phyloP scores from a whole-genome alignment of 2,329 filamentous ascomycete genomes.

The Cladosporium sp. region DNA sequence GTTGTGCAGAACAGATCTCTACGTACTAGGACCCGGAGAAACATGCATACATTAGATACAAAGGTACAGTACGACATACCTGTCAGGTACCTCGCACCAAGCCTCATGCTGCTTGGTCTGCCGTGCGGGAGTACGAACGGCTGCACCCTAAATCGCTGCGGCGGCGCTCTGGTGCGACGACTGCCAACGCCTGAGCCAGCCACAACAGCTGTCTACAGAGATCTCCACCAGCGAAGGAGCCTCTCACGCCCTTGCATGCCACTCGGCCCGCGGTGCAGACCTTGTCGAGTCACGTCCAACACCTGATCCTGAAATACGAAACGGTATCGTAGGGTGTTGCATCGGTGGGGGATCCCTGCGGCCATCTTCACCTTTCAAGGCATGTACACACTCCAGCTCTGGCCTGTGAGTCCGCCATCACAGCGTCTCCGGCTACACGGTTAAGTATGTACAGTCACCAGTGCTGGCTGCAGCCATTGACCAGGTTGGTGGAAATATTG shows the following conservation, averaged over 20 bases:
- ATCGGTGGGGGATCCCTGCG: conserved; percentile 7
- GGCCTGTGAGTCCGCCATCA: background rate
- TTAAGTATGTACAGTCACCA: background rate
- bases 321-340: background rate
- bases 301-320: background rate
- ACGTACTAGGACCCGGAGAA: background rate
- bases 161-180: conserved; percentile 1
- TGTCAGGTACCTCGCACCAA: background rate
- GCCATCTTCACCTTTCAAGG: background rate
- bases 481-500: conserved; percentile 1
- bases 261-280: background rate
- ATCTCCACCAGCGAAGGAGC: background rate
- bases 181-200: background rate
- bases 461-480: background rate
- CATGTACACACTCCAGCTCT: background rate
- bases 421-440: background rate
- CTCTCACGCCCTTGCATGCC: background rate
- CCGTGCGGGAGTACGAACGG: background rate
- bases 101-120: background rate
- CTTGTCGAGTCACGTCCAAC: conserved; percentile 1
- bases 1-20: background rate
- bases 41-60: background rate
- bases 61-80: background rate
- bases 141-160: background rate
- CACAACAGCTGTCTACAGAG: background rate